Base-by-base conservation (phyloP, 805 yeast genomes). In the Kuraishia ogatae region DNA sequence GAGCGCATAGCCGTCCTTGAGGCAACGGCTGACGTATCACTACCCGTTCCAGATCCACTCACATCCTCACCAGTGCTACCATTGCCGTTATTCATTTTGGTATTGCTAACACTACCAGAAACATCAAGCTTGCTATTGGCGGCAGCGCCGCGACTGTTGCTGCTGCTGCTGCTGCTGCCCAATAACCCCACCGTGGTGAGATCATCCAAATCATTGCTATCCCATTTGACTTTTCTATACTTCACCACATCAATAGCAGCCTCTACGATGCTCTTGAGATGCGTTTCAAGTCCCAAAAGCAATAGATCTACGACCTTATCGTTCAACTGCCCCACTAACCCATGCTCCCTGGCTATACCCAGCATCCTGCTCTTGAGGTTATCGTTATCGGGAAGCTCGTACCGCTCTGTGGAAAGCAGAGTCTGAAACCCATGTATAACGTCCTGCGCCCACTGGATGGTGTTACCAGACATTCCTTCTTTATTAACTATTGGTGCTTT, bases 371-470 rank as follows among this genome's bases (percentile, higher is more conserved):
- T 72, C 53, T 82, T 80, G 50, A 94, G 69, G 46, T 78, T 78
- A 50, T 84, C 91, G 48, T 77, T 75, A 60, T 93, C 98, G 0
- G 97, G 97, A 4, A 94, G 68, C 59, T 92, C 92, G 65, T 77
- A 89, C 43, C 81, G 75, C 60, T 93, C 96, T 0, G 88, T 74
- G 1, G 93, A 80, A 39, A 92, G 74, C 3, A 94, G 93, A 1
- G 94, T 81, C 61, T 88, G 90, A 55, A 89, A 80, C 2, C 94
- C 96, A 63, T 86, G 91, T 54, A 86, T 79, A 19, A 94, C 89
- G 65, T 94, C 98, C 67, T 92, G 97, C 22, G 96, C 89, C 93
- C 97, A 91, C 61, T 86, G 86, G 29, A 84, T 79, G 39, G 89
- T 79, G 60, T 80, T 81, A 19, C 65, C 69, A 15, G 61, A 39